Base-by-base conservation (phyloP, 208 protist species). In the Trypanosoma congolense region DNA sequence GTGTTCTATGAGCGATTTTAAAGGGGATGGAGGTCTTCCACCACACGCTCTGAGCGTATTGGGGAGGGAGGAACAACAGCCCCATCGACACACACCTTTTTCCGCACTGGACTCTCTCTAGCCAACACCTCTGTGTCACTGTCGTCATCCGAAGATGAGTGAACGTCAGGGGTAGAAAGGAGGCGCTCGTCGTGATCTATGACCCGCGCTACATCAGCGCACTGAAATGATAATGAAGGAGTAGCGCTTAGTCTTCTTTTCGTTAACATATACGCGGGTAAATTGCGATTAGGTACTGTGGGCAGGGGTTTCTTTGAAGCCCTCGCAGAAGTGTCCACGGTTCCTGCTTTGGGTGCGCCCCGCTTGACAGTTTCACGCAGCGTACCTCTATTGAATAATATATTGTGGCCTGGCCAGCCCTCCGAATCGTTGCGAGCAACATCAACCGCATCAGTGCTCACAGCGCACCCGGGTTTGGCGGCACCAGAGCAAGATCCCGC, bases 71-170 rank as follows among this genome's bases (percentile, higher is more conserved):
- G 61, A 12, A 68, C 54, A 19, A 28, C 48, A 25, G 19, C 36
- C 5, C 30, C 45, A 0, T 68, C 61, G 8, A 12, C 45, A 35
- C 54, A 33, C n/a, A 50, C 36, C 36, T 30, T 45, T 56, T 61
- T 68, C 30, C 58, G 57, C 16, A 68, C 61, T 18, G 61, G 61
- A 12, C 51, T 68, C 21, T 43, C 52, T 25, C 53, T 52, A 30
- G 61, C 61, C 25, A 68, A 61, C 16, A 68, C 29, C 26, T 68
- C 61, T 24, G 40, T 36, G 28, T 68, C 61, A n/a, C 25, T 42
- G 21, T 61, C 54, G 21, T 42, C 18, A 2, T 61, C 61, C 36
- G 56, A 36, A 12, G 26, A 43, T 1, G 47, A 58, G 22, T 3
- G 3, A 29, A 38, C 41, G 2, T 49, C 61, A 19, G 36, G 30